Evolutionary conservation across 768 basidiomycete genomes (phyloP), one percentile per base, ranked within the genome.

Genomic region (Mycena vulgaris): DNA sequence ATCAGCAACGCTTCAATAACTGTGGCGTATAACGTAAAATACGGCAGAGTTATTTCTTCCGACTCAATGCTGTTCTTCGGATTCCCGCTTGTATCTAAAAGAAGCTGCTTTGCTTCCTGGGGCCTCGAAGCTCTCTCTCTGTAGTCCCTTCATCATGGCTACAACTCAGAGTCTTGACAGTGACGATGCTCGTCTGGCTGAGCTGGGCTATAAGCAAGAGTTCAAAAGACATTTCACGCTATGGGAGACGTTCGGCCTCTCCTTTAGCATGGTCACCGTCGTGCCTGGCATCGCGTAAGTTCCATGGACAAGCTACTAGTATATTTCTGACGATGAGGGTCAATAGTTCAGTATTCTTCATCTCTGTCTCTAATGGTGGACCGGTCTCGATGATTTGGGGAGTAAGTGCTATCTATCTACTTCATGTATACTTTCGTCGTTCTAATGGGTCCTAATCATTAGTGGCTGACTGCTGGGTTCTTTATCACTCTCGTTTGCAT

Each of bases 371-470:
- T 53, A 56, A 87, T 77, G 87, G 87, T 13, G 87, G 86, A 1
- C 78, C 85, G 1, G 80, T 83, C 2, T 78, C 83, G 13, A 83
- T 87, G 83, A 83, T 86, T 19, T 88, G 86, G 86, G 86, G 86
- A 16, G 83, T 83, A 59, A 66, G 83, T 80, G 21, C 35, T 25
- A 28, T 71, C n/a, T 66, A 60, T 64, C 49, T 63, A 45, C n/a
- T 48, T n/a, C 30, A 25, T 64, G 13, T 45, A 30, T 52, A 21
- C 37, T 55, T 55, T 57, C 37, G 51, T 48, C 82, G 27, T 85
- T 82, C 40, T 59, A 59, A 59, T 59, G 40, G 40, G 45, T 59
- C 40, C 19, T 59, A 59, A 45, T 59, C 40, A 59, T 60, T 25
- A 86, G 42, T 89, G 88, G 88, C 73, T 81, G 5, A 78, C 86